A percentile compares a stretch with the other conserved stretches of the same genome.
Evolutionary conservation across 2,329 filamentous ascomycete genomes (phyloP).

Genomic region (Monosporascus ibericus): DNA sequence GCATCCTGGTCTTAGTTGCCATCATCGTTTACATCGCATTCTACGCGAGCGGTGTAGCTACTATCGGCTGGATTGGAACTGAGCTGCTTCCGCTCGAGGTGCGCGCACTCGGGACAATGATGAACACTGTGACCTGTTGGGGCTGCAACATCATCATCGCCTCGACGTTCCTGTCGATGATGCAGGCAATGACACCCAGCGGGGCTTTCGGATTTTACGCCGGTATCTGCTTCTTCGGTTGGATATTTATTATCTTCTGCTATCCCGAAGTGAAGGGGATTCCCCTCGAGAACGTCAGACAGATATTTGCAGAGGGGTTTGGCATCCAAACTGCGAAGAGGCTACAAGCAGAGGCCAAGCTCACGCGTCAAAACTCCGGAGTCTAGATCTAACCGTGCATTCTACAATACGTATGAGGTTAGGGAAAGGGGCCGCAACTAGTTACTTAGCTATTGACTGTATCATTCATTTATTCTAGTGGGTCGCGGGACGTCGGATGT

Average conservation of each 20-base stretch:
- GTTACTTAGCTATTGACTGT: no score
- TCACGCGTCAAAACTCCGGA: background rate
- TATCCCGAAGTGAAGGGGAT: constrained; percentile 45
- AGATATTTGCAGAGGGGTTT: constrained; percentile 38
- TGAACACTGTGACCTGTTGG: constrained; percentile 36
- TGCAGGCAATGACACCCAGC: constrained; percentile 36
- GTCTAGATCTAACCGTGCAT: no score
- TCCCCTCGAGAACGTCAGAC: constrained; percentile 41
- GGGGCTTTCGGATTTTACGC: constrained; percentile 44
- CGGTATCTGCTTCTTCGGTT: constrained; percentile 38
- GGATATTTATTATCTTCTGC: constrained; percentile 36
- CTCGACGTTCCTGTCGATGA: constrained; percentile 39
- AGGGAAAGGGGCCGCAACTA: no score
- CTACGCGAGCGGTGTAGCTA: constrained; percentile 36
- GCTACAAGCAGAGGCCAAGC: background rate
- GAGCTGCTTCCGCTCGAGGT: constrained; percentile 40
- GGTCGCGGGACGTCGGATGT: no score
- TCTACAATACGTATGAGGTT: no score
- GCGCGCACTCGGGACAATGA: constrained; percentile 37
- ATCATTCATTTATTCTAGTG: no score
- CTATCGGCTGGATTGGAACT: constrained; percentile 35
- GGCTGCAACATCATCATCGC: constrained; percentile 38
- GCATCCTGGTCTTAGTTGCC: constrained; percentile 29
- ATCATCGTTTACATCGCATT: constrained; percentile 37
- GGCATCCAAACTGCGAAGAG: constrained; percentile 30